Evolutionary conservation across 2,329 filamentous ascomycete genomes (phyloP), one percentile per base, ranked within the genome.

Genomic region (Hypoxylon sp.): DNA sequence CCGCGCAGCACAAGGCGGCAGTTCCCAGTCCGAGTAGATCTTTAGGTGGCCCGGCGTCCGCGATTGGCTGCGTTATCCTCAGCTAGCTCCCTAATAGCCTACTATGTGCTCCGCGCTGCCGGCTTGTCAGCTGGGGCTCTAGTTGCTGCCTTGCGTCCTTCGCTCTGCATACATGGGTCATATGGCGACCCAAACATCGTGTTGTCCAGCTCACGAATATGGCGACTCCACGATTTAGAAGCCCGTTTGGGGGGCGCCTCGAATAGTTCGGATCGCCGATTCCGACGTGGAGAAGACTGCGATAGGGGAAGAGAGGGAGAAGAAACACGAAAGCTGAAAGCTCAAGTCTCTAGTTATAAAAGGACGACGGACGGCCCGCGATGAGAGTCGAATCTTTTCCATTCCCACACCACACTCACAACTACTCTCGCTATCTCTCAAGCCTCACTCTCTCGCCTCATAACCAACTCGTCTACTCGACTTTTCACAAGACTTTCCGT

Each of bases 21-120:
- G 48, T 63, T 60, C 48, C 52, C 49, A 60, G 42, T 53, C 57
- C 60, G 60, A 56, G 46, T 47, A 58, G 57, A 60, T 58, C 58
- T 48, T 47, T 43, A 56, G 15, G 17, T 3, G 26, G 18, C 50
- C 50, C 58, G 50, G 9, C 20, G 10, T 3, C 17, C 7, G 2
- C 55, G 26, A 62, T 62, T 62, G 55, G 58, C 17, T n/a, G 58
- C 61, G 59, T 55, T 35, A 35, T 15, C 37, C 48, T 63, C 61
- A 63, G 61, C 61, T 54, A 23, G 35, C 11, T 33, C 29, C 5
- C 23, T 24, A 42, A 18, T 46, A 63, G 35, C 54, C 33, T 55
- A 47, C 41, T 29, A n/a, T n/a, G n/a, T n/a, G n/a, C n/a, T n/a
- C n/a, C n/a, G n/a, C n/a, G n/a, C n/a, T n/a, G n/a, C n/a, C n/a